Base-by-base conservation (phyloP, 1,139 yeast genomes). In the Sugiyamaella novakii region DNA sequence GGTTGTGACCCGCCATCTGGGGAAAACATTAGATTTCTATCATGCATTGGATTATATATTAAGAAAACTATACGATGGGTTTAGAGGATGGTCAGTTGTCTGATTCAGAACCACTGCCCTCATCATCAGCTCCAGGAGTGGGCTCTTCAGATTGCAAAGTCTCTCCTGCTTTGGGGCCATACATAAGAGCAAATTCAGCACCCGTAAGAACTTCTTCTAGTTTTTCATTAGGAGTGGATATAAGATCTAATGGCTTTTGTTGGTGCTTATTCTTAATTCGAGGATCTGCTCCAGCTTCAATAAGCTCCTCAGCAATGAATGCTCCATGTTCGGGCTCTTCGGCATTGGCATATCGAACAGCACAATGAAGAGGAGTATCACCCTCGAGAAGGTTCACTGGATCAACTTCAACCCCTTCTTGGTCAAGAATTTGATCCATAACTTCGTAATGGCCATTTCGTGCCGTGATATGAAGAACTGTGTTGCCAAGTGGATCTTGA, bases 241-340 rank as follows among this genome's bases (percentile, higher is more conserved):
- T 84, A 55, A 89, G 73, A 59, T 87, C 88, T 38, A 84, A 74
- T 10, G 98, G 96, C 60, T 78, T 84, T 61, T 84, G 78, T 24
- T 84, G 83, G n/a, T 69, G 67, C 43, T 75, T 77, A 62, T 84
- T 84, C 56, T 67, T 72, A 43, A 79, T 68, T 57, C 75, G 68
- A 4, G 95, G 89, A 67, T 91, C 95, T 1, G 95, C 83, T 1
- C 98, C 98, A 29, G 95, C 96, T 61, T 91, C 97, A 52, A 92
- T 74, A 55, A 92, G 75, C 65, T 85, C 86, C 61, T 88, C 95
- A 6, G 83, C 73, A 40, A 92, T 76, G 60, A 84, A 89, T 36
- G 78, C 72, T 1, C 96, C 97, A 67, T 85, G 92, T 53, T 87
- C 97, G 0, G 92, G 86, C 63, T 92, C 97, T 12, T 79, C 80